These are phyloP conservation scores for Extremus antarcticus DNA, from an alignment of 495 filamentous ascomycete genomes.

Conservation along the genomic window DNA sequence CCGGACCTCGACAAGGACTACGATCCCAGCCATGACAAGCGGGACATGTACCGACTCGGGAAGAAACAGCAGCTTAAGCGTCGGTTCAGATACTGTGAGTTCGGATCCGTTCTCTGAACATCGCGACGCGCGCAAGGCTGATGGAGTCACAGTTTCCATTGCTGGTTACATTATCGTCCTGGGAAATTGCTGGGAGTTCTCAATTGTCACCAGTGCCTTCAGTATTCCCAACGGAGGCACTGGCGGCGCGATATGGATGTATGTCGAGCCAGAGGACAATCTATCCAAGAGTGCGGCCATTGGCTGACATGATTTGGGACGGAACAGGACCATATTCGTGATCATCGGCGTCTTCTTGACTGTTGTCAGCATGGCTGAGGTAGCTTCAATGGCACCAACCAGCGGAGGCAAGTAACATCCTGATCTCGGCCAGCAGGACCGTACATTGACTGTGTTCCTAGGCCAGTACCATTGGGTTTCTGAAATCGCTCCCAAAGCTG, in stretches of 20 bases:
- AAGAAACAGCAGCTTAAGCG: slow-evolving; percentile 11
- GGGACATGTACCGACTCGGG: slow-evolving; percentile 6
- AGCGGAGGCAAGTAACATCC: slow-evolving; percentile 13
- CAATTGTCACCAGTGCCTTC: slow-evolving; percentile 1
- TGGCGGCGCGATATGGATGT: slow-evolving; percentile 13
- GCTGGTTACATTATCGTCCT: slow-evolving; percentile 30
- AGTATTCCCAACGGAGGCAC: slow-evolving; percentile 20
- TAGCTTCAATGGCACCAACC: slow-evolving; percentile 17
- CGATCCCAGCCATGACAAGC: neutral
- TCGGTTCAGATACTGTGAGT: slow-evolving; percentile 1
- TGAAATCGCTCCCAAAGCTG: neutral
- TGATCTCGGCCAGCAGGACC: too few relatives aligned
- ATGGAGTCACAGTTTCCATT: slow-evolving; percentile 23
- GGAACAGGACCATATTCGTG: slow-evolving; percentile 9
- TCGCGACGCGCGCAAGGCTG: too few relatives aligned
- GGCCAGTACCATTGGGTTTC: slow-evolving; percentile 10
- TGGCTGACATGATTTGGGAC: neutral
- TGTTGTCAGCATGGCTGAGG: slow-evolving; percentile 15
- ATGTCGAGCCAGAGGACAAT: too few relatives aligned
- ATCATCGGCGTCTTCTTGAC: slow-evolving; percentile 12
- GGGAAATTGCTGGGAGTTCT: slow-evolving; percentile 31
- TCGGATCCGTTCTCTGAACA: too few relatives aligned
- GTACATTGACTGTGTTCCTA: neutral
- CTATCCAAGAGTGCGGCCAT: neutral
- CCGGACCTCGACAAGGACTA: neutral